Conservation (phyloP, 495 filamentous ascomycete genomes). For the Annulohypoxylon bovei region DNA sequence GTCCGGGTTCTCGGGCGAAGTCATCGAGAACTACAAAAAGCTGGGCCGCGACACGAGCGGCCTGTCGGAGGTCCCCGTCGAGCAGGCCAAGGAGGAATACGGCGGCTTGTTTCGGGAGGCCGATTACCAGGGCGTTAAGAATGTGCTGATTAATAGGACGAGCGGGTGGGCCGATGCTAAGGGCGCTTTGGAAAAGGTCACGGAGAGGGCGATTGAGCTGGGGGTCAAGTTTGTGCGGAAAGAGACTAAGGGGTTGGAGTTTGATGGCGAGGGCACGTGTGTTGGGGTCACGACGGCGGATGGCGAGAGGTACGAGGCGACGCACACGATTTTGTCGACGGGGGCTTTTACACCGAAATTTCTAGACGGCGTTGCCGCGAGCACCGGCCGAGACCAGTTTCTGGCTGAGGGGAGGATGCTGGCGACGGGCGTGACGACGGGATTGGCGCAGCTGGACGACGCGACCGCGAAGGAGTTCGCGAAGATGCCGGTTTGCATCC, state of each 20-base stretch:
- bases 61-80: conserved; percentile 52
- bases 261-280: conserved; percentile 55
- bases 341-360: conserved; percentile 69
- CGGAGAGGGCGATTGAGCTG: conserved; percentile 55
- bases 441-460: conserved; percentile 50
- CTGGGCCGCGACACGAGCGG: conserved; percentile 54
- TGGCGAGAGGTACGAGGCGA: conserved; percentile 55
- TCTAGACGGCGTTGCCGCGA: conserved; percentile 60
- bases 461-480: conserved; percentile 42
- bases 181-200: conserved; percentile 58
- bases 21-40: conserved; percentile 61
- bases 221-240: conserved; percentile 64
- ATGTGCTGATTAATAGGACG: conserved; percentile 59
- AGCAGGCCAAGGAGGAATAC: conserved; percentile 57
- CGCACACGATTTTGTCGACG: conserved; percentile 63
- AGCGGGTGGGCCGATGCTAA: conserved; percentile 73
- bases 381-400: conserved; percentile 54
- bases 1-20: conserved; percentile 56
- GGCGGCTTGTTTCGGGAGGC: conserved; percentile 63
- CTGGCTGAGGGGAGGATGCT: conserved; percentile 62
- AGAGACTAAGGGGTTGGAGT: conserved; percentile 56
- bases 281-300: conserved; percentile 57
- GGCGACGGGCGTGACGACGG: conserved; percentile 66
- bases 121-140: conserved; percentile 62
- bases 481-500: conserved; percentile 49